Evolutionary conservation across 1,284 basidiomycete species (phyloP).

Genomic region (Ustilago hordei): DNA sequence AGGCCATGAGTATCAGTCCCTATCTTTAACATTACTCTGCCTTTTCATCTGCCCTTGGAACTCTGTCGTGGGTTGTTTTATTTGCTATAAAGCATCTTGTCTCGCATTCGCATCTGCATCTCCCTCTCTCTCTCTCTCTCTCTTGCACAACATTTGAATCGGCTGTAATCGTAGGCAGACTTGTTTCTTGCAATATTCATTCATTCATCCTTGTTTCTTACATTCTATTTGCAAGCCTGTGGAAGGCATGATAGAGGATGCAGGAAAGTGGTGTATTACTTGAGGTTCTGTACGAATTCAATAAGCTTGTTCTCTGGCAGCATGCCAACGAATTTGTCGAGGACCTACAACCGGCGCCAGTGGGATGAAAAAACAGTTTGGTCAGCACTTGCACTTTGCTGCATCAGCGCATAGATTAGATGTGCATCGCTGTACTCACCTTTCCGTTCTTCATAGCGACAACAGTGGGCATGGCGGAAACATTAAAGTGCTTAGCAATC

Average conservation of each 20-base stretch:
- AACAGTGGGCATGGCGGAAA: slow-evolving; percentile 60
- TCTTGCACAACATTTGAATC: not conserved
- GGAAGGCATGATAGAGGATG: not conserved
- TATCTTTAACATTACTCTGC: slow-evolving; percentile 23
- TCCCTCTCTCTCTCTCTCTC: not conserved
- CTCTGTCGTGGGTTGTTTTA: not conserved
- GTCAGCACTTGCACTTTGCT: not conserved
- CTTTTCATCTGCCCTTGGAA: not conserved
- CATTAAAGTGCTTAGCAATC: slow-evolving; percentile 48
- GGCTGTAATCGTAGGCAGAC: not conserved
- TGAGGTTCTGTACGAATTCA: slow-evolving; percentile 54
- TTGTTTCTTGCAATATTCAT: slow-evolving; percentile 6
- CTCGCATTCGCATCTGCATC: not conserved
- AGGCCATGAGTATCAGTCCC: slow-evolving; percentile 67
- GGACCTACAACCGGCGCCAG: slow-evolving; percentile 8
- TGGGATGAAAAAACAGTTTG: not conserved
- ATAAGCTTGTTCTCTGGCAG: slow-evolving; percentile 54
- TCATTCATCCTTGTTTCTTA: not conserved
- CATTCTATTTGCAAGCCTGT: not conserved
- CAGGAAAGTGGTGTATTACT: slow-evolving; percentile 3
- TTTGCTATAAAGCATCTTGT: not conserved
- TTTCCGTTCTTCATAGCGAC: slow-evolving; percentile 55
- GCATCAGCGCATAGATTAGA: not conserved
- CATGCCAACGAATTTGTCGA: slow-evolving; percentile 55
- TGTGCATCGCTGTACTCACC: slow-evolving; percentile 15